Evolutionary conservation across 2,329 filamentous ascomycete species (phyloP), one percentile per base, ranked within the genome.

Genomic region (Penicillium sp.): DNA sequence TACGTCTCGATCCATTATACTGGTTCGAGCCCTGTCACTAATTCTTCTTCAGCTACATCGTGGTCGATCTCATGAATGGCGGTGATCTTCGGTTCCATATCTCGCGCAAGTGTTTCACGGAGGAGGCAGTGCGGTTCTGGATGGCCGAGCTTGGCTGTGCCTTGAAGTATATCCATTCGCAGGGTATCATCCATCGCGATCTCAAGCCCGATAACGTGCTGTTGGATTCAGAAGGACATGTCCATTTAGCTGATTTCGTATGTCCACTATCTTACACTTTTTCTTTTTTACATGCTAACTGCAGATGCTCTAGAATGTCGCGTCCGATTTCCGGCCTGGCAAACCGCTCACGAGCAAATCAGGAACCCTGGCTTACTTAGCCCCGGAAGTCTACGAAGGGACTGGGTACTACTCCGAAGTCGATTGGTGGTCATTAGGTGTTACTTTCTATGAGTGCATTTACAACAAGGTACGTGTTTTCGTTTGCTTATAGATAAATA

Each of bases 361-460:
- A 0, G 93, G 93, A 26, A 98, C 93, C 0, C 74, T 98, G 48
- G 93, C 93, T 44, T 98, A 98, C 65, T 81, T 98, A 6, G 90
- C 91, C 1, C 93, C 93, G 4, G 93, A 98, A 68, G 93, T 97
- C 2, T 98, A 97, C 63, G 80, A 84, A 55, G 91, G 91, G 40
- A 85, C 83, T 51, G 93, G 93, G 31, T 98, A 98, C 64, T 84
- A 87, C 50, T 82, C 84, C 38, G 87, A 93, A 59, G 90, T 93
- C 34, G 93, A 98, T 67, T 98, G 93, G 93, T 98, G 93, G 93
- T 97, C 93, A 5, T 72, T 98, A 18, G 93, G 93, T 40, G 93
- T 98, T 37, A 79, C 95, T n/a, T 97, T 97, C 69, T 98, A 96
- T 69, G 93, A 98, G 69, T 97, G 93, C 77, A 96, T 98, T 56